Evolutionary conservation across 805 yeast genomes (phyloP), one percentile per base, ranked within the genome.

Genomic region (Saccharomyces paradoxus): DNA sequence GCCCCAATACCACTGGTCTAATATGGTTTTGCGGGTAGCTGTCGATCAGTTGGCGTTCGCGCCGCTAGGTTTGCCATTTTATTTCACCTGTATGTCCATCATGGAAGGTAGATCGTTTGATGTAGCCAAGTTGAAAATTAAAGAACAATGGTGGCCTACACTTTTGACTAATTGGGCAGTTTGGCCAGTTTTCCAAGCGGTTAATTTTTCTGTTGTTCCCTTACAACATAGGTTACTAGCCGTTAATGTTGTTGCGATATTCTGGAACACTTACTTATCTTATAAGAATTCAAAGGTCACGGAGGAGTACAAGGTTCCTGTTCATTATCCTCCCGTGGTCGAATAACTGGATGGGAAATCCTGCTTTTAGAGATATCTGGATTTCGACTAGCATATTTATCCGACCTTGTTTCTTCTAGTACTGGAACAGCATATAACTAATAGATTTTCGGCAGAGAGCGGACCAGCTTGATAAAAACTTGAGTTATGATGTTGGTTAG

Each of bases 171-270:
- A 90, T 68, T 89, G 96, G 91, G 65, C 76, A 51, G 86, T 92
- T 12, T 94, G 98, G 99, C 98, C 98, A 0, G 70, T 81, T 0
- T 87, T 94, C 58, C 98, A 94, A 71, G 63, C 83, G 53, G 58
- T 84, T 57, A 94, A 92, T 71, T 89, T 92, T 64, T 77, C 83
- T 49, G 63, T 87, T 7, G 79, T 89, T 2, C 97, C 97, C 0
- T 79, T 83, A 7, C 83, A 83, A 48, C 81, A 79, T 61, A 78
- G 96, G 41, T 69, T 91, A 49, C 63, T 87, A 49, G 74, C 82
- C 10, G 95, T 87, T 30, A 89, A 89, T 63, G 55, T 82, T 3
- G 77, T 87, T 27, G 82, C 92, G 50, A 80, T 90, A 28, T 81
- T 84, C 21, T 91, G 97, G 97, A 90, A 90, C 67, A 81, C 92